phyloP scores from a whole-genome alignment of 2,329 filamentous ascomycete genomes.

The Aureobasidium sp. region DNA sequence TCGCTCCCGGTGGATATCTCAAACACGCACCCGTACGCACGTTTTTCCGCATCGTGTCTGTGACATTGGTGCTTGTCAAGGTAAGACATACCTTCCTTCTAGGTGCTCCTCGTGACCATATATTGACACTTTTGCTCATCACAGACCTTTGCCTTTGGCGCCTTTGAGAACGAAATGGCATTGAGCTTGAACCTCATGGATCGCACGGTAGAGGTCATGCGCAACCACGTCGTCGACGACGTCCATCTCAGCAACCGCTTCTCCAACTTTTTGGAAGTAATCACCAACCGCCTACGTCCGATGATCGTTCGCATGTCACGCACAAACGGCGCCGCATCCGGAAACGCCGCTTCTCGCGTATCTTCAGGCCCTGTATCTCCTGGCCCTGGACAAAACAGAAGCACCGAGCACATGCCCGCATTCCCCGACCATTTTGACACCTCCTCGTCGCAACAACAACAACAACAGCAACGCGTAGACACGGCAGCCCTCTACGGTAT shows the following conservation, averaged over 20 bases:
- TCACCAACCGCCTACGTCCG: slow-evolving; percentile 65
- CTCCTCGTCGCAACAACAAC: no score
- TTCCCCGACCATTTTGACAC: background rate
- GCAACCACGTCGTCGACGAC: slow-evolving; percentile 74
- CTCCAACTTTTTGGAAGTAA: slow-evolving; percentile 69
- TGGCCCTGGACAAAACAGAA: background rate
- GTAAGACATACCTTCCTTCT: slow-evolving; percentile 24
- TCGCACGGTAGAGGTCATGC: slow-evolving; percentile 62
- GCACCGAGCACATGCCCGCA: background rate
- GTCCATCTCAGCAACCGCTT: slow-evolving; percentile 80
- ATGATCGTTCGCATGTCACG: slow-evolving; percentile 54
- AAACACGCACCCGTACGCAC: slow-evolving; percentile 77
- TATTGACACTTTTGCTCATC: background rate
- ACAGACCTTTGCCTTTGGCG: slow-evolving; percentile 73
- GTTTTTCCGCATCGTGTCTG: slow-evolving; percentile 79
- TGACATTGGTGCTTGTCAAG: slow-evolving; percentile 75
- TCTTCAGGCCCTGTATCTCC: background rate
- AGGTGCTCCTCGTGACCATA: no score
- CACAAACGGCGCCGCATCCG: slow-evolving; percentile 36
- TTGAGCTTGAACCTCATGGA: slow-evolving; percentile 69
- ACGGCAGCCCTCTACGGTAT: slow-evolving; percentile 34
- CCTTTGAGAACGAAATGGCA: slow-evolving; percentile 68
- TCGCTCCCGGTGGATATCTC: slow-evolving; percentile 65
- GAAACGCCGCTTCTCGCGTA: background rate
- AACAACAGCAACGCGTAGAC: background rate